phyloP scores from a whole-genome alignment of 2,329 filamentous ascomycete genomes.

The Didymella keratinophila region DNA sequence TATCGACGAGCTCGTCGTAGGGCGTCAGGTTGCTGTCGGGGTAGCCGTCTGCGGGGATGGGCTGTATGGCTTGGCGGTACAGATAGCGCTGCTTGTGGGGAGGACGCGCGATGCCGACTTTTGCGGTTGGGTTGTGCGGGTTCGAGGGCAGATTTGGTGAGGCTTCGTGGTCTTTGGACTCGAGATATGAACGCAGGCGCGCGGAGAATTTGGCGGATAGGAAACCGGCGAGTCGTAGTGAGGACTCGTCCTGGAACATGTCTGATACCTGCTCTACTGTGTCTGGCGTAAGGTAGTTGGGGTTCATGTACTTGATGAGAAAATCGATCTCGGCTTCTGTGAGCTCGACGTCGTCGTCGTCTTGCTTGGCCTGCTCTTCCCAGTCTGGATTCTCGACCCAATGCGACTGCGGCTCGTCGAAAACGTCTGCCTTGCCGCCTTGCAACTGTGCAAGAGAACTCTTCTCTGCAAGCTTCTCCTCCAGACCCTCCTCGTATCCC shows the following conservation, averaged over 20 bases:
- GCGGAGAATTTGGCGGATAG: constrained; percentile 79
- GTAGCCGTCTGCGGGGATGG: constrained; percentile 45
- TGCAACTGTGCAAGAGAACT: constrained; percentile 93
- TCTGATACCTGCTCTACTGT: constrained; percentile 83
- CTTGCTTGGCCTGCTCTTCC: constrained; percentile 52
- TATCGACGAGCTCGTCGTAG: constrained; percentile 79
- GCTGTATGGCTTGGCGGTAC: constrained; percentile 70
- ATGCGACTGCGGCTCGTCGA: constrained; percentile 77
- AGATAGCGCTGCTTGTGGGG: constrained; percentile 96
- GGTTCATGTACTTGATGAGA: constrained; percentile 86
- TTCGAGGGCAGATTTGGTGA: constrained; percentile 55
- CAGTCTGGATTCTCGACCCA: constrained; percentile 56
- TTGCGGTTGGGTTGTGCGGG: constrained; percentile 39
- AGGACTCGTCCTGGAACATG: constrained; percentile 82
- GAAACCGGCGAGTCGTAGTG: constrained; percentile 81
- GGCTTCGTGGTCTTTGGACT: constrained; percentile 56
- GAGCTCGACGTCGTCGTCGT: constrained; percentile 61
- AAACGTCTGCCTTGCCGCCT: constrained; percentile 81
- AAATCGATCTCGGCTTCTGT: constrained; percentile 86
- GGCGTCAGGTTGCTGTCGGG: constrained; percentile 46
- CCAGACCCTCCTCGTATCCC: constrained; percentile 85
- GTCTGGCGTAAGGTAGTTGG: constrained; percentile 90
- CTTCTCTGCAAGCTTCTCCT: constrained; percentile 86
- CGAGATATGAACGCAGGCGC: constrained; percentile 74
- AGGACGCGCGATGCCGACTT: constrained; percentile 74